phyloP scores from a whole-genome alignment of 208 protist genomes.

The Spongospora subterranea region DNA sequence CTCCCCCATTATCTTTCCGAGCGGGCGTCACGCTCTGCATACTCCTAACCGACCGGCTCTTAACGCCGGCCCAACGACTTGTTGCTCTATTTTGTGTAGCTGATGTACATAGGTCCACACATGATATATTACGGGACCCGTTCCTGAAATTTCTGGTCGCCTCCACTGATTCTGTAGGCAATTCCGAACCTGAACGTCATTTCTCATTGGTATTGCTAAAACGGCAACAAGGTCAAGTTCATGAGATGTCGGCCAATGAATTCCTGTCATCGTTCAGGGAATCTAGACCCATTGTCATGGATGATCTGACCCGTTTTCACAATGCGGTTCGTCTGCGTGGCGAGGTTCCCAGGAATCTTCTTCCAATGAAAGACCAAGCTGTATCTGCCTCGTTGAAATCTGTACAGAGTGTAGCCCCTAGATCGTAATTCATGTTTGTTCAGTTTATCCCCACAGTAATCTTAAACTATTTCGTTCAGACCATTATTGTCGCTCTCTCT shows the following conservation, averaged over 20 bases:
- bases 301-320: conserved; percentile 39
- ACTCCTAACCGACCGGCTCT: conserved; percentile 59
- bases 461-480: not conserved
- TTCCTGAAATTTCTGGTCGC: conserved; percentile 67
- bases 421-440: not conserved
- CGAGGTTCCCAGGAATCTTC: not conserved
- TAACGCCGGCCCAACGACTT: conserved; percentile 62
- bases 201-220: conserved; percentile 33
- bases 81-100: conserved; percentile 64
- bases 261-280: conserved; percentile 26
- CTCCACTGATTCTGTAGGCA: not conserved
- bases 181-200: not conserved
- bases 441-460: not conserved
- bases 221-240: conserved; percentile 27
- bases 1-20: conserved; percentile 30
- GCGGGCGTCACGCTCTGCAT: conserved; percentile 56
- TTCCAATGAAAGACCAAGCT: not conserved
- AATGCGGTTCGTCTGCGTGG: not conserved
- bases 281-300: not conserved
- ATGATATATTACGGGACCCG: conserved; percentile 58
- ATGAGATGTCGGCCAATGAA: conserved; percentile 15
- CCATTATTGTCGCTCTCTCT: not conserved
- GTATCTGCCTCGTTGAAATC: not conserved
- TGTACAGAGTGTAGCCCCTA: not conserved
- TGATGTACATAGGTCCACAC: conserved; percentile 63